Evolutionary conservation across 2,329 filamentous ascomycete genomes (phyloP).

Genomic region (Calonectria crousiana): DNA sequence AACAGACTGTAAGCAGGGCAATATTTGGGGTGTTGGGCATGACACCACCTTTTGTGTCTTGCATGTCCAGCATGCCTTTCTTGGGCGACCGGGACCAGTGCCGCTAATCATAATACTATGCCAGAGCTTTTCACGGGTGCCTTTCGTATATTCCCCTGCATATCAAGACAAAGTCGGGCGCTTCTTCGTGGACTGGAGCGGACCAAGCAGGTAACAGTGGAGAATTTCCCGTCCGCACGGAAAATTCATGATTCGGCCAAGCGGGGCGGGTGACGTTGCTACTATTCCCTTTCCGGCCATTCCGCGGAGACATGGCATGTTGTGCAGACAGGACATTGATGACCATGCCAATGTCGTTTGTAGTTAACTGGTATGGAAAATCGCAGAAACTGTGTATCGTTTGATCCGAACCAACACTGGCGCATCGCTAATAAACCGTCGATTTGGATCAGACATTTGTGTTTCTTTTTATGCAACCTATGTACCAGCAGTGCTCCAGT

Average conservation of each 20-base stretch:
- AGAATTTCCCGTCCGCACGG: background rate
- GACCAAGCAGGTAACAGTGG: background rate
- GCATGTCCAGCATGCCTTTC: conserved; percentile 31
- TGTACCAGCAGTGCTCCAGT: background rate
- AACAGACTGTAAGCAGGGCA: background rate
- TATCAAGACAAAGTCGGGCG: background rate
- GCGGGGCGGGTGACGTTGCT: background rate
- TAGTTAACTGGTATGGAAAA: background rate
- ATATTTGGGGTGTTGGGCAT: background rate
- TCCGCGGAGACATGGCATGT: background rate
- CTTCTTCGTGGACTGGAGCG: background rate
- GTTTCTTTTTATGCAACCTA: background rate
- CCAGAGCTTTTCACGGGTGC: background rate
- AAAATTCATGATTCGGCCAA: background rate
- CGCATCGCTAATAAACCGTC: background rate
- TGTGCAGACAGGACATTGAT: background rate
- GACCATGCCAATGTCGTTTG: background rate
- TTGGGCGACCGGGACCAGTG: conserved; percentile 21
- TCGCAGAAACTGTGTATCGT: background rate
- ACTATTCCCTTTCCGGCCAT: background rate
- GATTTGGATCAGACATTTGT: background rate
- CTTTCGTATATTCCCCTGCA: background rate
- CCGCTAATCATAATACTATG: background rate
- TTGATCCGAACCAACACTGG: background rate
- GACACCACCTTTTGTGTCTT: conserved; percentile 32